Evolutionary conservation across 2,329 filamentous ascomycete genomes (phyloP), one percentile per base, ranked within the genome.

Genomic region (Colletotrichum aenigma): DNA sequence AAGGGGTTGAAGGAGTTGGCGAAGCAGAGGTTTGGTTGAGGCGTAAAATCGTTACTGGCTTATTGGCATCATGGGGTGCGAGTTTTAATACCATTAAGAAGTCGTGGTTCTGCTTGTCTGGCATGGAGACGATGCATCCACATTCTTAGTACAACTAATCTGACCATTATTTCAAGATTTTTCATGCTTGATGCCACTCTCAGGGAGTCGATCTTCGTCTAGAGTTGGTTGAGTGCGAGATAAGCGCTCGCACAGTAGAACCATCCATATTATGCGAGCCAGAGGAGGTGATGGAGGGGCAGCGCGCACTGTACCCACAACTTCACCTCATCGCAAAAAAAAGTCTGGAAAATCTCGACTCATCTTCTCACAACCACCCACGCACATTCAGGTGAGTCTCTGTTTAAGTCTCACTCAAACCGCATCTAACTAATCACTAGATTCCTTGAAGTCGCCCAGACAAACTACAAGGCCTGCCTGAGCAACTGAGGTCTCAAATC

Each of bases 1-100:
- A 91, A 91, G 65, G 96, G 95, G 89, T 81, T 98, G 81, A 93
- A 90, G 85, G 91, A 93, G 80, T 85, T 98, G 85, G 96, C 96
- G 18, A 93, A 90, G 85, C 91, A 95, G 86, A 90, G 94, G 77
- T 98, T 95, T 88, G 95, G 95, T n/a, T 48, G 43, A 48, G 43
- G 18, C 16, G n/a, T 9, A 21, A n/a, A 9, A 21, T 48, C 10
- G 43, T 48, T 21, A 13, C 43, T 48, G 10, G 9, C 12, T 48
- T 12, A 48, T 21, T 21, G 43, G 43, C n/a, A 48, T 21, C 43
- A 48, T 48, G 2, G n/a, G n/a, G 43, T 10, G 43, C 43, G 43
- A 13, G 6, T 48, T 21, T 48, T 13, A 13, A 13, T 21, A 48
- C 0, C n/a, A 48, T 48, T 13, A 2, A 21, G 43, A 2, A 21